Base-by-base conservation (phyloP, 352 stramenopile genomes). In the Globisporangium spinosum region DNA sequence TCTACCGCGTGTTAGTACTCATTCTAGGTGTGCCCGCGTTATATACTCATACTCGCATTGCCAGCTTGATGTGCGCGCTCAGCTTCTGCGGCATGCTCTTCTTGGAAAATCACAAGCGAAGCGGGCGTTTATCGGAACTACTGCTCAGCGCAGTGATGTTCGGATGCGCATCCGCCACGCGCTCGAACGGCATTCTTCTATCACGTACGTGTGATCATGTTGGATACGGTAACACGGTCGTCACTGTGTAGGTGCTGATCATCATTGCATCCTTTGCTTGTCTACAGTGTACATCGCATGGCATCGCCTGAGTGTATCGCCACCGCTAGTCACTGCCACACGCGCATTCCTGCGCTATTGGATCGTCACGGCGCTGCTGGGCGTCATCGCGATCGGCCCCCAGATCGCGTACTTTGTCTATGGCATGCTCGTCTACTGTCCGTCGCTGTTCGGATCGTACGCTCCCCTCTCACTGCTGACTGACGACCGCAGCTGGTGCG, bases 61-160 rank as follows among this genome's bases (percentile, higher is more conserved):
- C 29, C 29, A 89, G 87, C 65, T 71, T 93, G 56, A 92, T 93
- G 76, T 93, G 82, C 70, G 62, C 89, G 20, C 64, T 91, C 62
- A 95, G 83, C 76, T 95, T 95, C 65, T 74, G 73, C 29, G 87
- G 87, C 23, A 85, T 95, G 76, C 90, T 82, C 58, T 83, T 73
- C 58, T 60, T 95, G 27, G 83, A 91, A 45, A 54, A 47, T 3
- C 58, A 78, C 55, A 69, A 68, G 23, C 53, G 65, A 35, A 58
- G 70, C 64, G 15, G 64, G n/a, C 20, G 69, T 56, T 57, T 78
- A 23, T 49, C 74, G 0, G 64, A 86, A 40, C 70, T 90, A 2
- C 43, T 87, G 22, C 53, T 76, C 27, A 71, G 70, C n/a, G 76
- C 83, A 9, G 10, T 83, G 25, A 45, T 87, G 2, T 95, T 97